Evolutionary conservation across 106 monocot genomes (phyloP), one percentile per base, ranked within the genome.

Genomic region (Platanthera zijinensis): DNA sequence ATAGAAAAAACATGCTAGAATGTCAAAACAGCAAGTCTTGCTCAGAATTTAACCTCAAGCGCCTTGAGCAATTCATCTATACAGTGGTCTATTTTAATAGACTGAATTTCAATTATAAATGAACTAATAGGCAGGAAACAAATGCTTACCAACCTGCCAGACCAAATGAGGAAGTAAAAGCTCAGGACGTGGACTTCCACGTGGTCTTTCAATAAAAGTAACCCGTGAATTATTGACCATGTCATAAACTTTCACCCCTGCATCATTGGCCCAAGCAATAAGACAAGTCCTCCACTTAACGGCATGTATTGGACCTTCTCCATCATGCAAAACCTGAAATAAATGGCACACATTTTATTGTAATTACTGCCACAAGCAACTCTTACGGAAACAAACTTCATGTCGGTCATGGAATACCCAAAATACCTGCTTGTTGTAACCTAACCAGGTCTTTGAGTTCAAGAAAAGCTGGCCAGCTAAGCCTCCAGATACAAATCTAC

Each of bases 221-320:
- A 99, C 86, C 14, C 94, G 83, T 74, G 89, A 86, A 77, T 90
- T 80, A 81, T 82, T 94, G 78, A 78, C 85, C 94, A 92, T 88
- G 75, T 94, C 97, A 85, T 99, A 94, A 76, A 99, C 80, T 78
- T 99, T 94, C 28, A 99, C 91, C 53, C 93, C 97, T 57, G 85
- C 77, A 83, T 99, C 97, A 86, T 99, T 99, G 64, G 97, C 97
- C 97, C 97, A 99, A 67, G 97, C 97, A 94, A 99, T 82, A 39
- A 94, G 86, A 81, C 81, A 90, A 52, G 89, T 92, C 80, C 97
- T 89, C 97, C 97, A 99, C 78, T 94, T 94, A 17, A 94, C 86
- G 71, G 94, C 79, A 85, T 99, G 97, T 83, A 99, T 90, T 79
- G 97, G 94, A 82, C 97, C 97, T 84, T 99, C 97, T 48, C 97